Conservation (phyloP, 2,329 filamentous ascomycete species). For the Calonectria multiphialidica region DNA sequence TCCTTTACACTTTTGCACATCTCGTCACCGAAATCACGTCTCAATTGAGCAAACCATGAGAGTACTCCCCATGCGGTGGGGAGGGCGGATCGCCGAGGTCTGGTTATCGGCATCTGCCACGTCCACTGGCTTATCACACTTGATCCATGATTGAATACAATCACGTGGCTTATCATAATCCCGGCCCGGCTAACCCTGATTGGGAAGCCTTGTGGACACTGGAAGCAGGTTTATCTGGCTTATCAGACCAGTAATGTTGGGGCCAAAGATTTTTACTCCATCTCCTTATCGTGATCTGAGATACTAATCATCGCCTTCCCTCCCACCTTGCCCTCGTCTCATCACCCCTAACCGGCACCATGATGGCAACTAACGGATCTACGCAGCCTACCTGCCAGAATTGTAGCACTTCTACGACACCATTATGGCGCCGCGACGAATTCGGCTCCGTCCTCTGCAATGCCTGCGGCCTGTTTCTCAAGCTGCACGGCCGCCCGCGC, state of each 20-base stretch:
- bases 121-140: slow-evolving; percentile 35
- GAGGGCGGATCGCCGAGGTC: slow-evolving; percentile 18
- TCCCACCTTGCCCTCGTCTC: slow-evolving; percentile 42
- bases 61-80: slow-evolving; percentile 15
- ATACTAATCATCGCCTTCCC: slow-evolving; percentile 49
- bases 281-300: slow-evolving; percentile 54
- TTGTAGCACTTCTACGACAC: slow-evolving; percentile 94
- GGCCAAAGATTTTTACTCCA: slow-evolving; percentile 50
- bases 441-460: slow-evolving; percentile 96
- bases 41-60: slow-evolving; percentile 12
- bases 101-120: slow-evolving; percentile 15
- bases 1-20: slow-evolving; percentile 16
- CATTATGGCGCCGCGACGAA: slow-evolving; percentile 97
- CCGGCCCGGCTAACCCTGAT: slow-evolving; percentile 35
- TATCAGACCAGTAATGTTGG: slow-evolving; percentile 50
- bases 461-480: slow-evolving; percentile 96
- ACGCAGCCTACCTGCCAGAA: slow-evolving; percentile 97
- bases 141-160: slow-evolving; percentile 28
- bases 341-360: slow-evolving; percentile 53
- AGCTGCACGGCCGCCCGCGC: slow-evolving; percentile 92
- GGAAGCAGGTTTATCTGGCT: slow-evolving; percentile 47
- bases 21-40: slow-evolving; percentile 12
- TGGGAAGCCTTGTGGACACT: slow-evolving; percentile 31
- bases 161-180: slow-evolving; percentile 48
- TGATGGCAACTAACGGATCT: slow-evolving; percentile 70